A percentile compares a stretch with the other conserved stretches of the same genome.
Evolutionary conservation across 2,329 filamentous ascomycete species (phyloP).

Genomic region (Huntiella decipiens): DNA sequence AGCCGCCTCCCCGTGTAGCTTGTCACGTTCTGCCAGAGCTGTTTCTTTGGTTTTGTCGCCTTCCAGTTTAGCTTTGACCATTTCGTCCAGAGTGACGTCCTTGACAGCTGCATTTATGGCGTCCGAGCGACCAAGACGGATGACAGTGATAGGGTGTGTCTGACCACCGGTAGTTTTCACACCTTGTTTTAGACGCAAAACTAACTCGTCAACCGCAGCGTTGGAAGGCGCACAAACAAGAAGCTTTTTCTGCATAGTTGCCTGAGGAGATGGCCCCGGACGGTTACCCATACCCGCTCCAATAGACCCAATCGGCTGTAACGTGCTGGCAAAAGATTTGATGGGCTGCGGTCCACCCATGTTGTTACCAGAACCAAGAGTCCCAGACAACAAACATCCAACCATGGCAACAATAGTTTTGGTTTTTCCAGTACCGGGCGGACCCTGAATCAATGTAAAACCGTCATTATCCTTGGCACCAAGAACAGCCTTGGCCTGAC

Average conservation of each 20-base stretch:
- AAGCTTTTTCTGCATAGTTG: conserved; percentile 47
- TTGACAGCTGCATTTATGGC: conserved; percentile 77
- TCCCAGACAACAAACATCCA: conserved; percentile 57
- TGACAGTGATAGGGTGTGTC: conserved; percentile 59
- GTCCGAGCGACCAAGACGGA: conserved; percentile 78
- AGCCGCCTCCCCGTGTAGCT: conserved; percentile 42
- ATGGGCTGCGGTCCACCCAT: background rate
- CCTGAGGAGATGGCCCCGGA: background rate
- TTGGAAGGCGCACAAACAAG: conserved; percentile 97
- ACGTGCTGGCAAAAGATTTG: background rate
- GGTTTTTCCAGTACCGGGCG: conserved; percentile 91
- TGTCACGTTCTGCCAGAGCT: conserved; percentile 35
- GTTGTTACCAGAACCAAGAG: conserved; percentile 17
- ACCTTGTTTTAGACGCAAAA: conserved; percentile 76
- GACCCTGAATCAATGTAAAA: conserved; percentile 89
- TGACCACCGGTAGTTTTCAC: conserved; percentile 60
- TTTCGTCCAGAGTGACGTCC: conserved; percentile 83
- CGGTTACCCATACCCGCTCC: background rate
- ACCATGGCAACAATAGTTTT: conserved; percentile 97
- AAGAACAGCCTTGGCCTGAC: conserved; percentile 79
- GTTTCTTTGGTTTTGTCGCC: conserved; percentile 38
- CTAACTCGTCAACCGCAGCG: conserved; percentile 87
- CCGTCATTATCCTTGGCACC: conserved; percentile 91
- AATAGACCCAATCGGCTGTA: conserved; percentile 7
- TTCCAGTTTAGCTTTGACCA: conserved; percentile 59